These are phyloP conservation scores for Cordyceps farinosa DNA, from an alignment of 2,329 filamentous ascomycete species.

Conservation along the genomic window DNA sequence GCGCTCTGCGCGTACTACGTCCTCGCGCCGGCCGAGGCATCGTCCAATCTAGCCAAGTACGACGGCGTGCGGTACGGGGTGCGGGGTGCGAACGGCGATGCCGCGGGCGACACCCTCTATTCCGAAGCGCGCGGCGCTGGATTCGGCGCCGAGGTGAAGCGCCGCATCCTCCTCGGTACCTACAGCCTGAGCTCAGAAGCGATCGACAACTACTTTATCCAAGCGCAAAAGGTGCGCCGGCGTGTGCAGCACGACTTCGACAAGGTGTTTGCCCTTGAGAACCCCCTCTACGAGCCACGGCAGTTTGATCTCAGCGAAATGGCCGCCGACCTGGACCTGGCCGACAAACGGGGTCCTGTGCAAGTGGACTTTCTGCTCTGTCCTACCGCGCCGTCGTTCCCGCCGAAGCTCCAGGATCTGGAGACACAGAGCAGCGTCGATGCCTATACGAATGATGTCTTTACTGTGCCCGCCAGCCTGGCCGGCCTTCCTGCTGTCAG, in stretches of 20 bases:
- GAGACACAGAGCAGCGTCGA: slow-evolving; percentile 58
- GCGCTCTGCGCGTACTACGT: slow-evolving; percentile 94
- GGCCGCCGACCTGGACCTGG: slow-evolving; percentile 47
- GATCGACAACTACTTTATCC: slow-evolving; percentile 94
- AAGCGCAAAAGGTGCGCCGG: slow-evolving; percentile 83
- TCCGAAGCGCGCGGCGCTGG: slow-evolving; percentile 68
- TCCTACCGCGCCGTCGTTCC: slow-evolving; percentile 76
- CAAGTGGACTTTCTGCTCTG: slow-evolving; percentile 83
- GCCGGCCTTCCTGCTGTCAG: slow-evolving; percentile 88
- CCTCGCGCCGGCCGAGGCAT: slow-evolving; percentile 89
- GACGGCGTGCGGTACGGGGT: slow-evolving; percentile 91
- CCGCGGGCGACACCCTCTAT: slow-evolving; percentile 65
- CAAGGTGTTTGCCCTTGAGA: slow-evolving; percentile 64
- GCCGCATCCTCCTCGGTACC: slow-evolving; percentile 82
- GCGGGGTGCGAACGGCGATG: slow-evolving; percentile 49
- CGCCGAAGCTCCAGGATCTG: slow-evolving; percentile 63
- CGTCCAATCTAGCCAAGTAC: slow-evolving; percentile 94
- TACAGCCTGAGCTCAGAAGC: slow-evolving; percentile 87
- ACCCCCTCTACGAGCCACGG: slow-evolving; percentile 59
- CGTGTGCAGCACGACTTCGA: slow-evolving; percentile 87
- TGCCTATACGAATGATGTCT: slow-evolving; percentile 87
- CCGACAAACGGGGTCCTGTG: slow-evolving; percentile 54
- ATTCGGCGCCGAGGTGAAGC: slow-evolving; percentile 81
- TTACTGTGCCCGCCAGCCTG: slow-evolving; percentile 91
- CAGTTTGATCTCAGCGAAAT: slow-evolving; percentile 60